A percentile compares a stretch with the other conserved stretches of the same genome.
Conservation (phyloP, 768 basidiomycete genomes). For the Suillus fuscotomentosus region DNA sequence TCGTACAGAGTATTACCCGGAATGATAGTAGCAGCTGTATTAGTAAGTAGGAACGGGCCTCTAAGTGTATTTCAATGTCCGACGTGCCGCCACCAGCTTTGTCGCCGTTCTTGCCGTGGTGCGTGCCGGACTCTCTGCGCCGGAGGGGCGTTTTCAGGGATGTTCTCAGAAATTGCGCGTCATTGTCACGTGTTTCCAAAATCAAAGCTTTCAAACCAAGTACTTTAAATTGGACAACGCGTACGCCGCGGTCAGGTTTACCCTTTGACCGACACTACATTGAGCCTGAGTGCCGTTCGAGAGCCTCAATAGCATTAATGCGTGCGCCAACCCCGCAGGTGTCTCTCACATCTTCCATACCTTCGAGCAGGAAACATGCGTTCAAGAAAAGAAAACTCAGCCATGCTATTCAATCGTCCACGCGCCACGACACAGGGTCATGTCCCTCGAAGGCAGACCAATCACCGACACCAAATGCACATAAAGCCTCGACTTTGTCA, state of each 20-base stretch:
- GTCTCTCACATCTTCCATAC: slow-evolving; percentile 8
- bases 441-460: slow-evolving; percentile 10
- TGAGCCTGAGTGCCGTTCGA: neutral
- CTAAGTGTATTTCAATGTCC: no score
- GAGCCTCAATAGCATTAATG: slow-evolving; percentile 13
- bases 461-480: slow-evolving; percentile 15
- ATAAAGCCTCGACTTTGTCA: slow-evolving; percentile 15
- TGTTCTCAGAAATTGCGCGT: slow-evolving; percentile 3
- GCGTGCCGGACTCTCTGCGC: no score
- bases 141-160: no score
- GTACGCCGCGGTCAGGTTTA: neutral
- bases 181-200: slow-evolving; percentile 26
- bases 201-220: slow-evolving; percentile 14
- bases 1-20: no score
- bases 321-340: slow-evolving; percentile 14
- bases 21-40: no score
- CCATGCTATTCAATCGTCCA: neutral
- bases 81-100: no score
- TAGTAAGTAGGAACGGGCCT: no score
- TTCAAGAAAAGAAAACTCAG: slow-evolving; percentile 27
- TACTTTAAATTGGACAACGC: neutral
- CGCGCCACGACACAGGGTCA: slow-evolving; percentile 6
- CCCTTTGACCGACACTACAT: slow-evolving; percentile 2
- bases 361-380: slow-evolving; percentile 15
- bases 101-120: no score